These are phyloP conservation scores for Mycena haematopus DNA, from an alignment of 768 basidiomycete species.

Conservation along the genomic window DNA sequence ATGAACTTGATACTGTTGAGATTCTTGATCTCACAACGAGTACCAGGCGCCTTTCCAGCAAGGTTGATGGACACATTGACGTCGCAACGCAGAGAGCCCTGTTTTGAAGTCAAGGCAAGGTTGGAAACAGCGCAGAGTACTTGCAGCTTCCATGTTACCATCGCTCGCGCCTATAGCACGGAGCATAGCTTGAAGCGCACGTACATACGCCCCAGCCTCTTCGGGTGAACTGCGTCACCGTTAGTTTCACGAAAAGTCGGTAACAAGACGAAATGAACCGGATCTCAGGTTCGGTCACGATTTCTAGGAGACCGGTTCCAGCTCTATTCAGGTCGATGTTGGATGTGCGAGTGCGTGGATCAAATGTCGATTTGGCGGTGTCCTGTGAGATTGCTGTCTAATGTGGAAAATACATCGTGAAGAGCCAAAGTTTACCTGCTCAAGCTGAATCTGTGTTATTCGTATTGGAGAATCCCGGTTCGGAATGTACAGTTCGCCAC, in stretches of 20 bases:
- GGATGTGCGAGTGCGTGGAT: slow-evolving; percentile 55
- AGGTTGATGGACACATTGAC: slow-evolving; percentile 93
- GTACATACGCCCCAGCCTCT: slow-evolving; percentile 88
- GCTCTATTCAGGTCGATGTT: slow-evolving; percentile 91
- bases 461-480: slow-evolving; percentile 59
- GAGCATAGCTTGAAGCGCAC: slow-evolving; percentile 79
- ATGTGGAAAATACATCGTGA: slow-evolving; percentile 2
- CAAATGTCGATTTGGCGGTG: slow-evolving; percentile 84
- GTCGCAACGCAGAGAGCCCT: slow-evolving; percentile 96
- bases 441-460: slow-evolving; percentile 93
- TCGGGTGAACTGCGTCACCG: slow-evolving; percentile 68
- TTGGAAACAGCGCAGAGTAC: slow-evolving; percentile 19
- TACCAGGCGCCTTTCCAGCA: slow-evolving; percentile 66
- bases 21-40: slow-evolving; percentile 96
- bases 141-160: slow-evolving; percentile 96
- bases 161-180: slow-evolving; percentile 88
- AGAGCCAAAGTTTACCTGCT: slow-evolving; percentile 69
- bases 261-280: slow-evolving; percentile 47
- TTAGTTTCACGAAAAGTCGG: slow-evolving; percentile 34
- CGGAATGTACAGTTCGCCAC: slow-evolving; percentile 62
- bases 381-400: slow-evolving; percentile 56
- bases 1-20: slow-evolving; percentile 90
- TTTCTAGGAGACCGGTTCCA: slow-evolving; percentile 91
- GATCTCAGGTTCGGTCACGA: slow-evolving; percentile 94
- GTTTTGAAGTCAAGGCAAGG: background rate